phyloP scores from a whole-genome alignment of 1,284 basidiomycete genomes.

The Ustilago shanxiensis region DNA sequence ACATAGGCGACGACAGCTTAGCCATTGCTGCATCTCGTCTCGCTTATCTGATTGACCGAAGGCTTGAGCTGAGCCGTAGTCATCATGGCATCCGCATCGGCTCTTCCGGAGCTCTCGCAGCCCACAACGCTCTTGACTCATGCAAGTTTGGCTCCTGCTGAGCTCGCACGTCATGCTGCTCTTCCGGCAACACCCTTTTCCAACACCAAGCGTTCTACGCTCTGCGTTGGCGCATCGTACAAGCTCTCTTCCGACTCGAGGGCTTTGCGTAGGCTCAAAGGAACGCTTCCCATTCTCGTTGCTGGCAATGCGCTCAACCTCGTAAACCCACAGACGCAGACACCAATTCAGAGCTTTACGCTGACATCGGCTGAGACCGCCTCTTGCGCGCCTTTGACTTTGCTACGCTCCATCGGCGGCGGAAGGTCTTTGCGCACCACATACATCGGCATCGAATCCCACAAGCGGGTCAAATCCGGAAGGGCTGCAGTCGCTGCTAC shows the following conservation, averaged over 20 bases:
- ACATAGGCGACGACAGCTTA: background rate
- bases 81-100: constrained; percentile 42
- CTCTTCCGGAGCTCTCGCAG: constrained; percentile 34
- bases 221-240: constrained; percentile 45
- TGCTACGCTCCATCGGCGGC: constrained; percentile 30
- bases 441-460: constrained; percentile 36
- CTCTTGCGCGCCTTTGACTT: constrained; percentile 35
- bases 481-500: constrained; percentile 21
- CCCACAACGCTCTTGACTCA: constrained; percentile 41
- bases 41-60: background rate
- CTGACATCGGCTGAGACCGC: constrained; percentile 38
- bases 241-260: constrained; percentile 44
- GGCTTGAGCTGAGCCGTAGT: background rate
- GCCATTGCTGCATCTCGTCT: background rate
- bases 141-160: constrained; percentile 27
- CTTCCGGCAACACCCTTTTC: constrained; percentile 34
- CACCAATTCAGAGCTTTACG: constrained; percentile 47
- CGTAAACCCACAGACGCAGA: constrained; percentile 48
- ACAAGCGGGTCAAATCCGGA: constrained; percentile 20
- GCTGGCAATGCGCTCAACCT: constrained; percentile 45
- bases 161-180: constrained; percentile 32
- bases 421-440: constrained; percentile 40
- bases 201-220: constrained; percentile 27
- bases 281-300: constrained; percentile 40
- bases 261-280: constrained; percentile 38